Evolutionary conservation across 805 yeast genomes (phyloP), one percentile per base, ranked within the genome.

Genomic region (Pachysolen tannophilus): DNA sequence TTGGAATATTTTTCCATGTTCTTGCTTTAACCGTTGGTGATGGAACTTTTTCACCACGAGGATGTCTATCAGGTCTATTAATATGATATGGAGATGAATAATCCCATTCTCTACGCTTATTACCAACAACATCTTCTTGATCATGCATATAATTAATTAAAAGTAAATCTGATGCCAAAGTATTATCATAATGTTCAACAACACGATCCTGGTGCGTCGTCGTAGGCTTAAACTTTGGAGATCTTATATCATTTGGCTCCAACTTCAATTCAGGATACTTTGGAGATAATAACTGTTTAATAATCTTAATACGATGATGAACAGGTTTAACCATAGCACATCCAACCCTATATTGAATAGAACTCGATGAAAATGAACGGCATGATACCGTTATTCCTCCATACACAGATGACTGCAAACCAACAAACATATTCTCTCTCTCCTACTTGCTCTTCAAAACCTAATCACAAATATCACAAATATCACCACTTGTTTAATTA

Each of bases 11-110:
- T 28, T 63, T 56, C 61, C 75, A 61, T n/a, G 67, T 72, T 33
- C 85, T 69, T 21, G 83, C 82, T 40, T 70, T 64, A 42, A 84
- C 65, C 48, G 85, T 83, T 44, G 83, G 85, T 4, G 87, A 73
- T 35, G 87, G 80, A 33, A 78, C 78, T 17, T 71, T 69, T 26
- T 78, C 72, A 2, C 97, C 96, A 40, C 62, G 65, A 25, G 97
- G 95, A 44, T 78, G 78, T 49, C 75, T 72, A 38, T 72, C 58
- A 15, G 84, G 78, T 69, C 96, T 82, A 60, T 85, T 85, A 36
- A 87, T 54, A 52, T 87, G 92, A 61, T 83, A 92, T 31, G 96
- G 95, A 20, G 95, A 79, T 16, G 81, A 63, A 35, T 83, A 83
- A 45, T 83, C 87, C 94, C 98, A 87, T 39, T 72, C 67, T 62